Evolutionary conservation across 345 rosid genomes (phyloP).

Genomic region (Moringa oleifera): DNA sequence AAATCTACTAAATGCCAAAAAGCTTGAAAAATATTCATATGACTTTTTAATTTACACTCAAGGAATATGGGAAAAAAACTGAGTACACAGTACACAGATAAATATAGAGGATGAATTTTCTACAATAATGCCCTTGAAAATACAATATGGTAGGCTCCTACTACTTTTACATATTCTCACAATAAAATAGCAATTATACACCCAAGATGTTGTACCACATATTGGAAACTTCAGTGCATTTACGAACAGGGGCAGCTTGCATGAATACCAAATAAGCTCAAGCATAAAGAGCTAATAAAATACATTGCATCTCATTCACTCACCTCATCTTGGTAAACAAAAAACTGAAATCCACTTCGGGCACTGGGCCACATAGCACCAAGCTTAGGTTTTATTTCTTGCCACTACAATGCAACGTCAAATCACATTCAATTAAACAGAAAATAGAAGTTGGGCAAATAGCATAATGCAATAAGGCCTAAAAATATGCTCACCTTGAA

Average conservation of each 20-base stretch:
- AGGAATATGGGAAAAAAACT: too few species aligned
- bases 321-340: constrained; percentile 85
- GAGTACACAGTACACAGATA: too few species aligned
- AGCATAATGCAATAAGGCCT: constrained; percentile 4
- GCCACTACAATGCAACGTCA: constrained; percentile 60
- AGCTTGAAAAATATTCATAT: too few species aligned
- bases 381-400: constrained; percentile 91
- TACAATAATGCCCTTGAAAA: too few species aligned
- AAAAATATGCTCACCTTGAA: constrained; percentile 69
- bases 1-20: too few species aligned
- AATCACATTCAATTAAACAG: constrained; percentile 17
- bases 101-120: too few species aligned
- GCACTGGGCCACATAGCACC: constrained; percentile 96
- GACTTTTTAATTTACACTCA: too few species aligned
- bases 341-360: constrained; percentile 92
- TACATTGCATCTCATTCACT: constrained; percentile 13
- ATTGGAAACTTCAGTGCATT: not conserved
- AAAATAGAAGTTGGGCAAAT: not conserved
- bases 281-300: not conserved
- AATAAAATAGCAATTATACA: not conserved
- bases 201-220: not conserved
- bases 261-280: not conserved
- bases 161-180: not conserved
- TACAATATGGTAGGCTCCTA: not conserved
- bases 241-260: not conserved